Percentiles rank a stretch among this genome's conserved stretches.
These are phyloP conservation scores for Gossypium arboreum DNA, from an alignment of 345 rosid species.

Conservation along the genomic window DNA sequence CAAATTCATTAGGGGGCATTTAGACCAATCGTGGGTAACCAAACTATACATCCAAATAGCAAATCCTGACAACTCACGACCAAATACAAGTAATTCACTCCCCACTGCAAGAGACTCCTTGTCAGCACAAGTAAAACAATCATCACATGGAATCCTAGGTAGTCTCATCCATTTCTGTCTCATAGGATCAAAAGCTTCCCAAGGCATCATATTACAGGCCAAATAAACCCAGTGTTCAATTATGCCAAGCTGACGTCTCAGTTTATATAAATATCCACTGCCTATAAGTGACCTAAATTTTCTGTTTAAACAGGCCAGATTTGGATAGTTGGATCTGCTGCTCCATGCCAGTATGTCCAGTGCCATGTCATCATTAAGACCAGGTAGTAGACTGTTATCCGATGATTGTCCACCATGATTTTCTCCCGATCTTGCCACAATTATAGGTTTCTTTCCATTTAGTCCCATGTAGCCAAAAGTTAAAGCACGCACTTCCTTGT, in stretches of 20 bases:
- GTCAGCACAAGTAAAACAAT: slow-evolving; percentile 39
- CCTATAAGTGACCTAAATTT: slow-evolving; percentile 29
- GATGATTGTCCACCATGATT: slow-evolving; percentile 21
- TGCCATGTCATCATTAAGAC: slow-evolving; percentile 32
- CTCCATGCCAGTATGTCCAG: slow-evolving; percentile 31
- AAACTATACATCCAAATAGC: slow-evolving; percentile 38
- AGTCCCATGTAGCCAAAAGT: slow-evolving; percentile 12
- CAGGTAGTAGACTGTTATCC: slow-evolving; percentile 30
- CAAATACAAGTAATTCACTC: slow-evolving; percentile 40
- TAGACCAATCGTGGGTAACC: slow-evolving; percentile 26
- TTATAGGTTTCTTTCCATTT: slow-evolving; percentile 13
- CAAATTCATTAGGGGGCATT: slow-evolving; percentile 31
- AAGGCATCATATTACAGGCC: slow-evolving; percentile 34
- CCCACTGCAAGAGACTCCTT: slow-evolving; percentile 48
- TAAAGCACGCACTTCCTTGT: slow-evolving; percentile 16
- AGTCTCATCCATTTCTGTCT: slow-evolving; percentile 41
- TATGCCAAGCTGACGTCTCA: slow-evolving; percentile 29
- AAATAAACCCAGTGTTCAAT: slow-evolving; percentile 45
- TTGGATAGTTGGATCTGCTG: slow-evolving; percentile 35
- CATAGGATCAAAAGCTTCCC: slow-evolving; percentile 44
- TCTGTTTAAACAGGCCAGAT: slow-evolving; percentile 33
- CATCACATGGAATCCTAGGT: slow-evolving; percentile 40
- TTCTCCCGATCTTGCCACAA: slow-evolving; percentile 18
- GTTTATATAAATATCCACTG: slow-evolving; percentile 35
- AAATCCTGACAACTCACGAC: slow-evolving; percentile 37